Evolutionary conservation across 148 eudicot genomes (phyloP), one percentile per base, ranked within the genome.

Genomic region (Fagopyrum homotropicum): DNA sequence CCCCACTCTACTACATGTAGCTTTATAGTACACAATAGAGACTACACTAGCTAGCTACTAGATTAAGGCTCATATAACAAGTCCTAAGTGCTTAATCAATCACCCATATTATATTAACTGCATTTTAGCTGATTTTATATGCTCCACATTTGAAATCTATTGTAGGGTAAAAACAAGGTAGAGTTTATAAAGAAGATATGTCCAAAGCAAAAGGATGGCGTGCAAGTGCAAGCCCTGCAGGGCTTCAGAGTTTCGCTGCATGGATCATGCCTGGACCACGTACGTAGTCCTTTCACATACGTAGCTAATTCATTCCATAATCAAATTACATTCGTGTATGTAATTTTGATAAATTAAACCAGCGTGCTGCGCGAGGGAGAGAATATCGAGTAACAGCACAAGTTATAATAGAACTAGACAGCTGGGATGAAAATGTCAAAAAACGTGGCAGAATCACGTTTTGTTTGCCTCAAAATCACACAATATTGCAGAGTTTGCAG

Each of bases 201-300:
- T 46, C 47, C 46, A 66, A 66, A 66, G 46, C 45, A 40, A 66
- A 14, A 66, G 47, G 47, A 17, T 35, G 9, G 71, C 71, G 71
- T 66, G 71, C 71, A 66, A 43, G 71, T 66, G 71, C 71, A 66
- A 43, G 22, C 11, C 68, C 68, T 61, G 68, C 68, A 40, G 71
- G 71, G 71, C 19, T 35, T 66, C 70, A 35, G 19, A 66, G 8
- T 4, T 12, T 11, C 26, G 40, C 43, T 66, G 71, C 71, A 66
- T 66, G 71, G 71, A 43, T 14, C 68, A 35, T 35, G 40, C 40
- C 19, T 66, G 71, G 71, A 66, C 71, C 71, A 66, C 46, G 52
- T 49, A 9, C 14, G 17, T 66, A 12, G 17, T 12, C 43, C 44
- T 22, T 59, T 60, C 66, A 22, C 35, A 60, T 2, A 22, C 5